Evolutionary conservation across 2,329 filamentous ascomycete genomes (phyloP).

Genomic region (Cercospora sp.): DNA sequence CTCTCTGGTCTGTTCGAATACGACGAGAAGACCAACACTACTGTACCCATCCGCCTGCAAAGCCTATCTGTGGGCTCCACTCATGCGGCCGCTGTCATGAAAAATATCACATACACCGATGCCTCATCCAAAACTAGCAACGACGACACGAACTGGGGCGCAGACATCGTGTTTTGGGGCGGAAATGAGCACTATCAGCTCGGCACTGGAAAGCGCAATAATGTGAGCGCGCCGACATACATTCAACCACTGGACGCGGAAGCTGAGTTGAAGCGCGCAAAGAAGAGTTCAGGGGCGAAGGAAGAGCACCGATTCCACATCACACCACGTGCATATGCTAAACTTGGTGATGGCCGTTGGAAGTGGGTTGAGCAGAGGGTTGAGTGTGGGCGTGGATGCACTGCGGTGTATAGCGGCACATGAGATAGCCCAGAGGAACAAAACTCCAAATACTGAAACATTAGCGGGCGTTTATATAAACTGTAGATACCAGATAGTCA

Average conservation of each 20-base stretch:
- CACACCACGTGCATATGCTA: conserved; percentile 71
- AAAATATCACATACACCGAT: conserved; percentile 64
- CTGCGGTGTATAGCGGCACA: conserved; percentile 66
- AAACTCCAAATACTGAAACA: neutral
- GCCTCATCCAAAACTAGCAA: conserved; percentile 51
- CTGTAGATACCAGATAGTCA: neutral
- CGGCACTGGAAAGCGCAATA: conserved; percentile 85
- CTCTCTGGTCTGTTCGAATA: conserved; percentile 85
- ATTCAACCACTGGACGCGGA: conserved; percentile 72
- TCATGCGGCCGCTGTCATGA: conserved; percentile 79
- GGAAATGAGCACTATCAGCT: conserved; percentile 93
- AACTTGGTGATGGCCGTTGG: conserved; percentile 64
- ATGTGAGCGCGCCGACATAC: conserved; percentile 72
- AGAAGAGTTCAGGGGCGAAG: conserved; percentile 57
- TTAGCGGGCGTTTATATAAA: conserved; percentile 3
- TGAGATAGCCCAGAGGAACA: neutral
- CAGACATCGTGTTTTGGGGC: conserved; percentile 90
- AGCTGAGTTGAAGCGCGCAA: conserved; percentile 61
- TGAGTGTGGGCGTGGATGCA: conserved; percentile 80
- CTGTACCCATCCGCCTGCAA: conserved; percentile 75
- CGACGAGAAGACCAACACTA: conserved; percentile 67
- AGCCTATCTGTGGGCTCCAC: conserved; percentile 73
- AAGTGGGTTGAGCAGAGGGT: conserved; percentile 81
- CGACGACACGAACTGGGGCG: conserved; percentile 82
- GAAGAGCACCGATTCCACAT: conserved; percentile 78